phyloP scores from a whole-genome alignment of 148 eudicot genomes.

The Rhododendron mucronatum region DNA sequence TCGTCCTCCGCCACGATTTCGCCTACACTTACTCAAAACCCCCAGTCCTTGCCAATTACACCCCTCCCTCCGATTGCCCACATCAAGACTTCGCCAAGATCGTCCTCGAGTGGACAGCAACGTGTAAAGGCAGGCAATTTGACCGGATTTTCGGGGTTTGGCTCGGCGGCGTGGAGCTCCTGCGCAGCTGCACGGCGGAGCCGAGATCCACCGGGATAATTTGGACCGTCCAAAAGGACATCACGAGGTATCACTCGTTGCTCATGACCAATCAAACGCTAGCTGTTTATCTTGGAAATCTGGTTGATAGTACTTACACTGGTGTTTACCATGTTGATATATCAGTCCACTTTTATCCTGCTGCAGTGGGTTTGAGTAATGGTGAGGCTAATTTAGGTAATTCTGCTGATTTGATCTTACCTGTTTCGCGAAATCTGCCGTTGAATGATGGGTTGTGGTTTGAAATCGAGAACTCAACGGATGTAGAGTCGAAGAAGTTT shows the following conservation, averaged over 20 bases:
- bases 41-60: constrained; percentile 51
- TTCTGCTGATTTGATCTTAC: constrained; percentile 69
- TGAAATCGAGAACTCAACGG: constrained; percentile 53
- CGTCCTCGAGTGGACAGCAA: constrained; percentile 70
- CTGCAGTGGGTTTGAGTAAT: neutral
- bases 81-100: constrained; percentile 30
- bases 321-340: constrained; percentile 83
- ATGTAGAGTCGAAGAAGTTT: constrained; percentile 37
- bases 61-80: constrained; percentile 59
- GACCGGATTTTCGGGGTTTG: constrained; percentile 86
- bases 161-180: constrained; percentile 85
- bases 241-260: constrained; percentile 63
- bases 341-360: constrained; percentile 55
- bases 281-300: constrained; percentile 72
- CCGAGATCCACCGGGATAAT: constrained; percentile 60
- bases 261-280: constrained; percentile 50
- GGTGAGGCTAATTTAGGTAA: neutral
- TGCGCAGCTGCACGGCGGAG: constrained; percentile 92
- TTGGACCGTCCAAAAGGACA: constrained; percentile 77
- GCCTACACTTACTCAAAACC: constrained; percentile 59
- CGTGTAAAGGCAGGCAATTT: constrained; percentile 66
- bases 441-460: constrained; percentile 94
- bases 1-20: constrained; percentile 62
- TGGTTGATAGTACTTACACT: constrained; percentile 63
- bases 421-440: constrained; percentile 66